phyloP scores from a whole-genome alignment of 768 basidiomycete genomes.

The Lactifluus echinatus region DNA sequence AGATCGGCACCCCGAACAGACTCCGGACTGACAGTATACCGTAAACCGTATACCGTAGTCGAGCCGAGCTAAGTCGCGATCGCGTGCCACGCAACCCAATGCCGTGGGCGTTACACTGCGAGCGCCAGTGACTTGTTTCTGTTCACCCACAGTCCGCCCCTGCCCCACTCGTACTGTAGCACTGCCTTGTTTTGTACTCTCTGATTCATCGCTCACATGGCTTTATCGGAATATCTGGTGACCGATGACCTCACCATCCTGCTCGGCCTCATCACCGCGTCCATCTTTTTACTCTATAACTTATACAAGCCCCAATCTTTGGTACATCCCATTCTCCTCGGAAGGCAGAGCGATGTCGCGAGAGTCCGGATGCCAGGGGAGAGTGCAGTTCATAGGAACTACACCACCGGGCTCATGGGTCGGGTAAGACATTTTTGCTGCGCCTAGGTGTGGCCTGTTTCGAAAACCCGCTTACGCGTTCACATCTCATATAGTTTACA shows the following conservation, averaged over 20 bases:
- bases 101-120: background rate
- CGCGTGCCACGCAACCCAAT: slow-evolving; percentile 8
- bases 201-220: slow-evolving; percentile 23
- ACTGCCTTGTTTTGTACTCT: background rate
- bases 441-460: no score
- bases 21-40: no score
- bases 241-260: slow-evolving; percentile 77
- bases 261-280: slow-evolving; percentile 64
- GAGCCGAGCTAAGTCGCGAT: no score
- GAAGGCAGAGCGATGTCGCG: slow-evolving; percentile 84
- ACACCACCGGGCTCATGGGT: slow-evolving; percentile 75
- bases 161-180: background rate
- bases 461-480: background rate
- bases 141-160: background rate
- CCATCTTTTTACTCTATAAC: slow-evolving; percentile 68
- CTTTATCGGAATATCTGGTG: slow-evolving; percentile 49
- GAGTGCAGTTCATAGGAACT: slow-evolving; percentile 86
- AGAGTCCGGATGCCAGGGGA: slow-evolving; percentile 72
- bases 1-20: no score
- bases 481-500: slow-evolving; percentile 49
- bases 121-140: background rate
- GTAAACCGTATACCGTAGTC: no score
- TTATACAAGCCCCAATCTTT: slow-evolving; percentile 76
- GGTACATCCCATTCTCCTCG: slow-evolving; percentile 89
- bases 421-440: slow-evolving; percentile 42